Evolutionary conservation across 179 eudicot genomes (phyloP).

Genomic region (Gypsophila paniculata): DNA sequence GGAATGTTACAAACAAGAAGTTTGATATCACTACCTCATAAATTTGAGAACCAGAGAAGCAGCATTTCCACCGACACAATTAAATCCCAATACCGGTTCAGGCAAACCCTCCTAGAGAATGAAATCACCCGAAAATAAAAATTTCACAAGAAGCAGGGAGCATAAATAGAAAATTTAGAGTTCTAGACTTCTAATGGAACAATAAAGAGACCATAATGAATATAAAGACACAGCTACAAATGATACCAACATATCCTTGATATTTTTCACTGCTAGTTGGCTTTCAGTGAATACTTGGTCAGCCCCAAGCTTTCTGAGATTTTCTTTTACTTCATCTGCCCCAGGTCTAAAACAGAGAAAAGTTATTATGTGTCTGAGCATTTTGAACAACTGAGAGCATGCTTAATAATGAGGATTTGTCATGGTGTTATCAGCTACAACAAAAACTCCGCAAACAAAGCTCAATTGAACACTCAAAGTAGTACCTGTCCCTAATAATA

Average conservation of each 20-base stretch:
- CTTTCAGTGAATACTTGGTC: conserved; percentile 74
- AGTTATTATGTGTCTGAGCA: neutral
- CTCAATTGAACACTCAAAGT: neutral
- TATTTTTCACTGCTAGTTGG: conserved; percentile 69
- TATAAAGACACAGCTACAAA: neutral
- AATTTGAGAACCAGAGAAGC: conserved; percentile 78
- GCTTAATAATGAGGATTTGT: neutral
- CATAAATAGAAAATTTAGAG: neutral
- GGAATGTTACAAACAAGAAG: neutral
- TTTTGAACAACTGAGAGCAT: neutral
- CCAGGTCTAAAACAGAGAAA: conserved; percentile 51
- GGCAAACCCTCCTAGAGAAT: conserved; percentile 53
- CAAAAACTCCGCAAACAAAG: neutral
- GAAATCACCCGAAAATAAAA: neutral
- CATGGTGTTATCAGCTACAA: neutral
- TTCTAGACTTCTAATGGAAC: neutral
- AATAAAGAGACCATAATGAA: neutral
- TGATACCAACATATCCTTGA: conserved; percentile 72
- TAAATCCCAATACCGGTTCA: conserved; percentile 81
- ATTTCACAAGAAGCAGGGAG: neutral
- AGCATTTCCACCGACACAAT: conserved; percentile 94
- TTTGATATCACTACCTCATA: conserved; percentile 44
- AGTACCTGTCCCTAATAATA: conserved; percentile 86
- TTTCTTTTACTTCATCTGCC: conserved; percentile 77
- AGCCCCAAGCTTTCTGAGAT: conserved; percentile 78